Evolutionary conservation across 2,329 filamentous ascomycete species (phyloP).

Genomic region (Shiraia sp.): DNA sequence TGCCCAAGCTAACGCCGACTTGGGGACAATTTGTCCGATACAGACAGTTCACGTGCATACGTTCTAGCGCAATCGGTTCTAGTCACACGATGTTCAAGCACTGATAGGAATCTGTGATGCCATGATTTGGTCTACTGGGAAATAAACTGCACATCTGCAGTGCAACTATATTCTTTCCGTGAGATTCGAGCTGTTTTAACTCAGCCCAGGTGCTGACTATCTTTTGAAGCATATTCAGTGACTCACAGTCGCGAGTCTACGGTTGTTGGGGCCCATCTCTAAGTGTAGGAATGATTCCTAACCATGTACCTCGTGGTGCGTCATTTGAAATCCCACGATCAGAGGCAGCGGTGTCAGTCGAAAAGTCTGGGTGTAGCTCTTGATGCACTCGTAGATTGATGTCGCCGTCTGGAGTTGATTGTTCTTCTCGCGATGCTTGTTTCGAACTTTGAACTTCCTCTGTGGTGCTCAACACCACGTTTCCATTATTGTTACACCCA

Average conservation of each 20-base stretch:
- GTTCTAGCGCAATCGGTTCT: too few species aligned
- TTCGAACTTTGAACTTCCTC: slow-evolving; percentile 1
- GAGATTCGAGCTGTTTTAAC: too few species aligned
- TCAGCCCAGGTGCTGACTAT: too few species aligned
- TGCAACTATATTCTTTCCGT: too few species aligned
- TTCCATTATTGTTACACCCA: neutral
- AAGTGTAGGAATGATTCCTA: slow-evolving; percentile 13
- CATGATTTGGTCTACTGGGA: too few species aligned
- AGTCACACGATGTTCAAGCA: too few species aligned
- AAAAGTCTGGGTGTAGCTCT: slow-evolving; percentile 5
- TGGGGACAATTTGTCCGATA: too few species aligned
- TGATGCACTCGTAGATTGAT: neutral
- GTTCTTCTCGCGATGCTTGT: neutral
- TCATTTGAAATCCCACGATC: slow-evolving; percentile 5
- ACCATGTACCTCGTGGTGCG: slow-evolving; percentile 12
- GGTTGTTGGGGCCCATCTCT: slow-evolving; percentile 9
- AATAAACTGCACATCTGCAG: too few species aligned
- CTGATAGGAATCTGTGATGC: too few species aligned
- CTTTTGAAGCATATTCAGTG: too few species aligned
- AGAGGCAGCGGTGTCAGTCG: slow-evolving; percentile 2
- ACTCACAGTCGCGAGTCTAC: neutral
- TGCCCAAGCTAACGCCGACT: too few species aligned
- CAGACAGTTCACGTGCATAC: too few species aligned
- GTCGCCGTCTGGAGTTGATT: slow-evolving; percentile 3
- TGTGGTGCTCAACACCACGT: slow-evolving; percentile 3